A percentile compares a stretch with the other conserved stretches of the same genome.
phyloP scores from a whole-genome alignment of 345 rosid species.

The Melastoma malabathricum region DNA sequence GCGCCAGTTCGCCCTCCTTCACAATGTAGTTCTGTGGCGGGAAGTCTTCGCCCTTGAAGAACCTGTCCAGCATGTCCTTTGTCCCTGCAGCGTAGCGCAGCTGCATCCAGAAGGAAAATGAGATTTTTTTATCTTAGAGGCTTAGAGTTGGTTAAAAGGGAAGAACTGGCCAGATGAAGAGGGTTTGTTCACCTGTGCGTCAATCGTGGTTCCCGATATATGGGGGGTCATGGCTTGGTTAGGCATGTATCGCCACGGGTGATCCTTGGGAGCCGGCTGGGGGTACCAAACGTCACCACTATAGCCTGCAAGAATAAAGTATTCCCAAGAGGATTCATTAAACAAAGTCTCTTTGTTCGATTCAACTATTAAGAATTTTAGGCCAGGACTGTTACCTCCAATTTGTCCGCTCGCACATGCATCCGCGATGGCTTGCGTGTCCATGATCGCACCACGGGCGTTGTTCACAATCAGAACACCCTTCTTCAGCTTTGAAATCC shows the following conservation, averaged over 20 bases:
- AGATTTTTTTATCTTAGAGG: too few relatives aligned
- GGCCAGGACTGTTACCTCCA: constrained; percentile 31
- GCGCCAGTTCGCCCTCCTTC: constrained; percentile 68
- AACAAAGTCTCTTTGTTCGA: background rate
- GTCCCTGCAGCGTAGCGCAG: constrained; percentile 78
- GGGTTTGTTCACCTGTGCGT: constrained; percentile 48
- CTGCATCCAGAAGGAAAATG: constrained; percentile 18
- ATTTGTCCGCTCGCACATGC: constrained; percentile 76
- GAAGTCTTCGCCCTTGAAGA: constrained; percentile 86
- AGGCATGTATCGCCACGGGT: constrained; percentile 98
- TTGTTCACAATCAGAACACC: constrained; percentile 85
- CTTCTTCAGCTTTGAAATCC: constrained; percentile 73
- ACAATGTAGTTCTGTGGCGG: constrained; percentile 71
- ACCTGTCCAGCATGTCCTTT: constrained; percentile 86
- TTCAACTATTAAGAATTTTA: background rate
- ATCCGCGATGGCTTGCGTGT: constrained; percentile 75
- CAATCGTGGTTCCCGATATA: constrained; percentile 93
- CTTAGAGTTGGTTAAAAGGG: background rate
- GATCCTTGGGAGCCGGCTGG: constrained; percentile 94
- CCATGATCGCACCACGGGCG: constrained; percentile 95
- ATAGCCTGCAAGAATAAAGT: constrained; percentile 37
- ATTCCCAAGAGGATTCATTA: too few relatives aligned
- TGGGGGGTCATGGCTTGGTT: constrained; percentile 99
- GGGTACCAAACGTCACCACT: constrained; percentile 96
- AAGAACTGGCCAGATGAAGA: background rate